Percentiles rank a stretch among this genome's conserved stretches.
Conservation (phyloP, 305 asterid genomes). For the Fraxinus dipetala region DNA sequence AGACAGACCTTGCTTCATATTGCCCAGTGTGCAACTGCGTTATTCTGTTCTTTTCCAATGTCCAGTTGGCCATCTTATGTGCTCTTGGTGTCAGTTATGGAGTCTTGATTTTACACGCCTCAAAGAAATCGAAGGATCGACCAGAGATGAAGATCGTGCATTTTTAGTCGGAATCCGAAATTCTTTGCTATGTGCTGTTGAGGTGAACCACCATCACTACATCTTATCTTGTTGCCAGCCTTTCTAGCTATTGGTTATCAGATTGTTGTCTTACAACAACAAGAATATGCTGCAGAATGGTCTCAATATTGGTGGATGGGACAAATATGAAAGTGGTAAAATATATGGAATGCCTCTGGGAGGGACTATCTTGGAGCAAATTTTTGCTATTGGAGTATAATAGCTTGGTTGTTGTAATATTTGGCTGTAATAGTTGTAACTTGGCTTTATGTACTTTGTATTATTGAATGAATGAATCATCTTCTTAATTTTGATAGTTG, state of each 20-base stretch:
- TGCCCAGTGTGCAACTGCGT: slow-evolving; percentile 72
- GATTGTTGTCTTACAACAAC: no score
- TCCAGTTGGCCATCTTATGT: slow-evolving; percentile 61
- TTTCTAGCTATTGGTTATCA: neutral
- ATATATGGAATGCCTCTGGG: slow-evolving; percentile 91
- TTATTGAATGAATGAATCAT: no score
- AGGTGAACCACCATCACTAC: neutral
- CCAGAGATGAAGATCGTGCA: slow-evolving; percentile 25
- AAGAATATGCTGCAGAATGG: slow-evolving; percentile 81
- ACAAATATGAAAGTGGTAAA: slow-evolving; percentile 93
- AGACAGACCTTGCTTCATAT: slow-evolving; percentile 48
- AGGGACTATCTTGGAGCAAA: slow-evolving; percentile 78
- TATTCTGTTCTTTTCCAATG: slow-evolving; percentile 57
- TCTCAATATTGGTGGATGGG: slow-evolving; percentile 97
- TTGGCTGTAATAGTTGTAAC: no score
- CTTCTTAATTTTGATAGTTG: no score
- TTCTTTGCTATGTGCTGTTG: neutral
- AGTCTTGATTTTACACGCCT: slow-evolving; percentile 80
- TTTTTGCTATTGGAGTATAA: slow-evolving; percentile 75
- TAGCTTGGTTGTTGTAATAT: no score
- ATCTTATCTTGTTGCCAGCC: neutral
- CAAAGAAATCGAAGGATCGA: slow-evolving; percentile 38
- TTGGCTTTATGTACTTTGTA: no score
- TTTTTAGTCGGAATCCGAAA: neutral
- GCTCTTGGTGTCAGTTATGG: slow-evolving; percentile 68